A percentile compares a stretch with the other conserved stretches of the same genome.
Evolutionary conservation across 257 asterid species (phyloP).

Genomic region (Sherardia arvensis): DNA sequence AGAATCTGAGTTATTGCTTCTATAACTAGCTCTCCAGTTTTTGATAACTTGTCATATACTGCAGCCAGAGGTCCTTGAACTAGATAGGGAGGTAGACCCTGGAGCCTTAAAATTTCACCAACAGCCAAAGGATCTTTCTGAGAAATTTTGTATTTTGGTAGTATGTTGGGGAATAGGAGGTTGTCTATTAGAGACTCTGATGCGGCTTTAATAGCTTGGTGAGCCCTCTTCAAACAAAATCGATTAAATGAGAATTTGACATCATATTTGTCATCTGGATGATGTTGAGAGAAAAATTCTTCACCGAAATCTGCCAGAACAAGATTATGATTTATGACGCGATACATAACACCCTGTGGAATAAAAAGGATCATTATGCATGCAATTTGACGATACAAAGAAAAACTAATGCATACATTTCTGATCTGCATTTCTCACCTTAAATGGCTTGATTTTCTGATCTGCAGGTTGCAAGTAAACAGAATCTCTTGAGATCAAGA

Average conservation of each 20-base stretch:
- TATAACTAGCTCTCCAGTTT: conserved; percentile 1
- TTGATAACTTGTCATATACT: neutral
- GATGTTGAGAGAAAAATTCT: conserved; percentile 7
- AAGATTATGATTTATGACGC: conserved; percentile 12
- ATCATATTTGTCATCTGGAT: conserved; percentile 8
- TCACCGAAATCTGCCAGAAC: conserved; percentile 16
- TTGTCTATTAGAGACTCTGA: conserved; percentile 2
- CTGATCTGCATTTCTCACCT: conserved; percentile 15
- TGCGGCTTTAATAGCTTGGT: conserved; percentile 14
- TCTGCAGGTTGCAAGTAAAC: conserved; percentile 11
- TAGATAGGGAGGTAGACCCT: conserved; percentile 19
- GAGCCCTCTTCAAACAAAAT: conserved; percentile 21
- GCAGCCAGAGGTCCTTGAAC: conserved; percentile 15
- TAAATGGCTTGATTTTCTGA: conserved; percentile 7
- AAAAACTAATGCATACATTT: neutral
- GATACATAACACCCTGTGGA: conserved; percentile 13
- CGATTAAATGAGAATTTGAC: conserved; percentile 21
- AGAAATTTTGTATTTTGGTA: conserved; percentile 1
- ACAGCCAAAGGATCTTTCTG: neutral
- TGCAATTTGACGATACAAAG: neutral
- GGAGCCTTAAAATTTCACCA: conserved; percentile 16
- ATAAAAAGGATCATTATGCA: neutral
- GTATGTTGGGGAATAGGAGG: conserved; percentile 14
- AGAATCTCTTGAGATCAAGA: conserved; percentile 20
- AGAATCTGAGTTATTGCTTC: conserved; percentile 8